Base-by-base conservation (phyloP, 1,284 basidiomycete species). In the Pseudomicrostroma phylloplanum region DNA sequence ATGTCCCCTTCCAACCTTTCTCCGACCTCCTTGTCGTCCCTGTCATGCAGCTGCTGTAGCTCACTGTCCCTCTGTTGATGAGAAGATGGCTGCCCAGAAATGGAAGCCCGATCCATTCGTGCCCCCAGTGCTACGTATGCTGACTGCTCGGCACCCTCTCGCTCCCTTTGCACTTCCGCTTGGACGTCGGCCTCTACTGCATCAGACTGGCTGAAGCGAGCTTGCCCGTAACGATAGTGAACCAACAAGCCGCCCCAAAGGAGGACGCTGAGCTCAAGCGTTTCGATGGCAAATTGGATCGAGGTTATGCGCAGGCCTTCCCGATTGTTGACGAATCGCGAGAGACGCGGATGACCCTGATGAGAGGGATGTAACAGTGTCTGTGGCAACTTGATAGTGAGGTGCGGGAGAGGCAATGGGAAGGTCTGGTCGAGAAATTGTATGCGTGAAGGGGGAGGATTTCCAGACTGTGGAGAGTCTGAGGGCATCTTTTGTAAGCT, bases 381-480 rank as follows among this genome's bases (percentile, higher is more conserved):
- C 11, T 49, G 46, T 8, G 64, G 67, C 7, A 65, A 57, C 6
- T 62, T 58, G 49, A 76, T 67, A 9, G 75, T 73, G n/a, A 77
- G 67, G 21, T 76, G 69, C 26, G 72, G 66, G 23, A 77, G 65
- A 39, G 74, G 68, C 43, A 63, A 64, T 1, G 75, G 75, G 40
- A 77, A 77, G 17, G 69, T 60, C 15, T 59, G 57, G 39, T 68
- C 43, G 54, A 77, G 62, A 19, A 54, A 54, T 15, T 21, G 21
- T 23, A 36, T 9, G 4, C 30, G 30, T 9, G 30, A 36, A 36
- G 30, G 30, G 9, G 30, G 30, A 36, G 30, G 4, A 9, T 36
- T 36, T 36, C 9, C 30, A 9, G 30, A 9, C 30, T 36, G 30
- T 36, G 30, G 9, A 36, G 30, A 36, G 30, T 36, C 30, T 36